Percentiles rank a stretch among this genome's conserved stretches.
These are phyloP conservation scores for Fusarium sulawesiense DNA, from an alignment of 2,329 filamentous ascomycete genomes.

Conservation along the genomic window DNA sequence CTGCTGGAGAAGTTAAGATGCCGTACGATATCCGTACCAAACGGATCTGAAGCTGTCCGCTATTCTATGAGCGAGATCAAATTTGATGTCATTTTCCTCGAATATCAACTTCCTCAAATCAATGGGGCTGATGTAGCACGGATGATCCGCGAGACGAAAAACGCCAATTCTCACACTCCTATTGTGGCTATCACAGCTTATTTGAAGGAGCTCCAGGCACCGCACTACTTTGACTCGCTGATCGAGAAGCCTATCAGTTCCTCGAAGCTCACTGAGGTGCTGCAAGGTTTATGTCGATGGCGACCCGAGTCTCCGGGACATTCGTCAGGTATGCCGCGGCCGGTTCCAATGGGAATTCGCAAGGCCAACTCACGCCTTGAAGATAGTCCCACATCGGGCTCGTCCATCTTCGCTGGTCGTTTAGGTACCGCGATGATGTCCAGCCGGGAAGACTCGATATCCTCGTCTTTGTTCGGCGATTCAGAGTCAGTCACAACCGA, in stretches of 20 bases:
- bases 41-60: slow-evolving; percentile 89
- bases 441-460: slow-evolving; percentile 88
- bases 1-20: slow-evolving; percentile 94
- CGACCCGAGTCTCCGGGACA: slow-evolving; percentile 74
- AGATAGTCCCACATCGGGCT: slow-evolving; percentile 86
- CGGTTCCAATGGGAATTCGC: slow-evolving; percentile 72
- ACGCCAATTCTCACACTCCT: slow-evolving; percentile 91
- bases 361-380: slow-evolving; percentile 73
- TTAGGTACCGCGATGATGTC: slow-evolving; percentile 83
- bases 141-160: slow-evolving; percentile 98
- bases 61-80: slow-evolving; percentile 98
- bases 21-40: slow-evolving; percentile 90
- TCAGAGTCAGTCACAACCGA: slow-evolving; percentile 82
- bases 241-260: slow-evolving; percentile 97
- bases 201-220: slow-evolving; percentile 94
- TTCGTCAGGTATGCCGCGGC: slow-evolving; percentile 63
- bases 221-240: slow-evolving; percentile 94
- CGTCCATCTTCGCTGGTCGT: slow-evolving; percentile 75
- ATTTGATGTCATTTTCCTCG: slow-evolving; percentile 98
- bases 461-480: slow-evolving; percentile 88
- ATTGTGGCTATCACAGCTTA: slow-evolving; percentile 98
- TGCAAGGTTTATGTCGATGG: slow-evolving; percentile 92
- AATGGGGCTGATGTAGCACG: slow-evolving; percentile 95
- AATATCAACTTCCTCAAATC: slow-evolving; percentile 94
- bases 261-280: slow-evolving; percentile 87